Evolutionary conservation across 345 rosid genomes (phyloP), one percentile per base, ranked within the genome.

Genomic region (Citrus australasica): DNA sequence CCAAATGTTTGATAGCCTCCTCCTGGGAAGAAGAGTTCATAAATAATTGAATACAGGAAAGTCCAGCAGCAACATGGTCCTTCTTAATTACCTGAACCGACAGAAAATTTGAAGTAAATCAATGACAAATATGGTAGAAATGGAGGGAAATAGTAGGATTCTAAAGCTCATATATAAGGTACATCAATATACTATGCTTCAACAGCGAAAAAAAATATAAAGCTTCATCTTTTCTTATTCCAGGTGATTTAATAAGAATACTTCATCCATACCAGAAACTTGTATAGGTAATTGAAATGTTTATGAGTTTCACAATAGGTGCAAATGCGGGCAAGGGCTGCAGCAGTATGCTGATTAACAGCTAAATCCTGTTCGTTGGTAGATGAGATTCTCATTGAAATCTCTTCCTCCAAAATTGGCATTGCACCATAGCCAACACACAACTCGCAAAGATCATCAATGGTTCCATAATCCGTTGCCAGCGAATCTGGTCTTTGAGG

Each of bases 51-150:
- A 93, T 89, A 81, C 97, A 91, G 86, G 97, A 95, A 55, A 93
- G 92, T 71, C 99, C 99, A 84, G 99, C 97, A 71, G 98, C 94
- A 8, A 90, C 93, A 80, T 92, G 92, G 74, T 95, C 99, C 89
- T 91, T 93, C 88, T 92, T 95, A 80, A 93, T 92, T 69, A 95
- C 98, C 98, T 95, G 83, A 79, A 85, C 72, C 79, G 79, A 72
- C 64, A 24, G 75, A 69, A 40, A 67, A 71, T 74, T 55, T 51
- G 48, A 48, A 71, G 56, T 35, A 42, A 33, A 38, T 30, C 67
- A 82, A 21, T 58, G 59, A 37, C 42, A 46, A 74, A 66, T 7
- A 73, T 6, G 40, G 25, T 40, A 56, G 69, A 69, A 65, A 58
- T 78, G 13, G 60, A 64, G 53, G 42, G 35, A 27, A 28, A 42